These are phyloP conservation scores for Fonsecaea multimorphosa DNA, from an alignment of 2,329 filamentous ascomycete species.

Conservation along the genomic window DNA sequence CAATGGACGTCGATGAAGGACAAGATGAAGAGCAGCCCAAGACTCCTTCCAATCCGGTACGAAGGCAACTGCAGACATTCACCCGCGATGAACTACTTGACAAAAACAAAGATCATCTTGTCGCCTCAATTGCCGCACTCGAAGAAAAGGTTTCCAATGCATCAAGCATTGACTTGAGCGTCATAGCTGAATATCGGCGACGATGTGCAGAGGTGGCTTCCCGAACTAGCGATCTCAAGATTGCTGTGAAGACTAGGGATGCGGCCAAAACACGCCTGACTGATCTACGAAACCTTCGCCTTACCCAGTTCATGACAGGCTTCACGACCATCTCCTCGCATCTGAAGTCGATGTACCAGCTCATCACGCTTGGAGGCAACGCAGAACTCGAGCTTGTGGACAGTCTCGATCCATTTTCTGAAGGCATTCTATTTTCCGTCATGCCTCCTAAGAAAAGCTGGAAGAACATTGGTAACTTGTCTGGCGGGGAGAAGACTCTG, in stretches of 20 bases:
- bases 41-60: slow-evolving; percentile 36
- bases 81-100: slow-evolving; percentile 72
- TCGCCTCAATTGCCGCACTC: slow-evolving; percentile 68
- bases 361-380: slow-evolving; percentile 99
- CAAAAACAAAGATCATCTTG: slow-evolving; percentile 67
- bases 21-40: slow-evolving; percentile 55
- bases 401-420: slow-evolving; percentile 92
- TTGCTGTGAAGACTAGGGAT: slow-evolving; percentile 79
- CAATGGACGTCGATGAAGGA: slow-evolving; percentile 48
- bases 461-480: slow-evolving; percentile 98
- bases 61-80: slow-evolving; percentile 74
- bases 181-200: slow-evolving; percentile 85
- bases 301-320: slow-evolving; percentile 98
- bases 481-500: slow-evolving; percentile 95
- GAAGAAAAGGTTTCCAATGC: slow-evolving; percentile 82
- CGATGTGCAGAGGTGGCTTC: slow-evolving; percentile 81
- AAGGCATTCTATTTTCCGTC: slow-evolving; percentile 95
- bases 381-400: slow-evolving; percentile 97
- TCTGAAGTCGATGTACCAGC: slow-evolving; percentile 99
- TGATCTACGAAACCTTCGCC: slow-evolving; percentile 83
- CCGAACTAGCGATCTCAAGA: slow-evolving; percentile 81
- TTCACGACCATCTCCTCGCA: slow-evolving; percentile 92
- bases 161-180: slow-evolving; percentile 79
- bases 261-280: slow-evolving; percentile 89
- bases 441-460: slow-evolving; percentile 99